Percentiles rank a stretch among this genome's conserved stretches.
Conservation (phyloP, 192 early-diverging fungal species). For the Coemansia sp. region DNA sequence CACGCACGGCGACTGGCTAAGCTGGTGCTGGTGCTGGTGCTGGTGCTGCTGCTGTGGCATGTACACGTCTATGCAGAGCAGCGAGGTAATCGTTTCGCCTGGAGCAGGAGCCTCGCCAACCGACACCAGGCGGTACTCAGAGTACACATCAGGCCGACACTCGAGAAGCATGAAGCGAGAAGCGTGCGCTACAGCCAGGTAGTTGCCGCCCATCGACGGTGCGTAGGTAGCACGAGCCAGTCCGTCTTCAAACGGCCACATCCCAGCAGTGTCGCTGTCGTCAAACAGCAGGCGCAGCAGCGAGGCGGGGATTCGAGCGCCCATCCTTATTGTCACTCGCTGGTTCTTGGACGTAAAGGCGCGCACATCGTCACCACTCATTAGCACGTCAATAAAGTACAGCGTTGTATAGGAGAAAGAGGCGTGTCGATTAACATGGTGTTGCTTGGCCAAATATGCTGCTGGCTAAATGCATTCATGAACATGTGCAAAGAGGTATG, state of each 20-base stretch:
- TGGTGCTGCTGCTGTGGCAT: background rate
- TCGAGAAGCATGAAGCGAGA: constrained; percentile 40
- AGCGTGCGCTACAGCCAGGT: constrained; percentile 25
- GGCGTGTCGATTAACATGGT: background rate
- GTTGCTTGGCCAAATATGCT: background rate
- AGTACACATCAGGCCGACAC: background rate
- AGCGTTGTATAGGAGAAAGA: background rate
- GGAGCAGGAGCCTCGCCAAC: constrained; percentile 28
- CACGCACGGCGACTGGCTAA: constrained; percentile 21
- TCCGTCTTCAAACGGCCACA: background rate
- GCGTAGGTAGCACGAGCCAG: constrained; percentile 17
- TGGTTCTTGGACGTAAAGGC: constrained; percentile 24
- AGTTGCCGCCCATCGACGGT: constrained; percentile 16
- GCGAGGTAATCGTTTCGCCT: constrained; percentile 27
- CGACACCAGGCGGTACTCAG: constrained; percentile 29
- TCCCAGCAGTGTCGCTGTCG: background rate
- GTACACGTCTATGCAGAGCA: constrained; percentile 41
- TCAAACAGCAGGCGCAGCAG: constrained; percentile 31
- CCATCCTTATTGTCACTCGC: constrained; percentile 1
- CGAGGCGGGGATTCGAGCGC: constrained; percentile 18
- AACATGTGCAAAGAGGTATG: background rate
- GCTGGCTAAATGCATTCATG: background rate
- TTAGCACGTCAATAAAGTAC: background rate
- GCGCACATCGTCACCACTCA: background rate
- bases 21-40: background rate